phyloP scores from a whole-genome alignment of 257 asterid species.

The Euphrasia confusa region DNA sequence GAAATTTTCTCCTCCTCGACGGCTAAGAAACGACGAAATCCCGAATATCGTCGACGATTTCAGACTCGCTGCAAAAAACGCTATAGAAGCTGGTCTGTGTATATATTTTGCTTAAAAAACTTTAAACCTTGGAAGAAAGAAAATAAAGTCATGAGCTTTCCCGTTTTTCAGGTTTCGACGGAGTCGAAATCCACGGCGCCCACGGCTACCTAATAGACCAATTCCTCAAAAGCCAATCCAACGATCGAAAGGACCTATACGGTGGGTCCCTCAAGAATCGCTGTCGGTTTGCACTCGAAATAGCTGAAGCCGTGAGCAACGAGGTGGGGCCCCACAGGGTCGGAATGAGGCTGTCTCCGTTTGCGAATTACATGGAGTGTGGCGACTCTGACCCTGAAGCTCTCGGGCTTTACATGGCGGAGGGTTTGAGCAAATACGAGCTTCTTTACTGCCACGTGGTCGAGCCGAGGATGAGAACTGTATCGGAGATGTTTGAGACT shows the following conservation, averaged over 20 bases:
- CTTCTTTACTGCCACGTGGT: conserved; percentile 13
- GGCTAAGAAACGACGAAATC: not conserved
- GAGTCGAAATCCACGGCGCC: conserved; percentile 12
- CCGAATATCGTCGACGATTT: conserved; percentile 12
- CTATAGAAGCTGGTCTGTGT: conserved; percentile 4
- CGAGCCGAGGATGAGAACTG: conserved; percentile 34
- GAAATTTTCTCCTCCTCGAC: conserved; percentile 2
- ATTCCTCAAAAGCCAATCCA: conserved; percentile 2
- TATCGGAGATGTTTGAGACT: not conserved
- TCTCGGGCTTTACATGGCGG: conserved; percentile 35
- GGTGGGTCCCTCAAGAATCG: conserved; percentile 4
- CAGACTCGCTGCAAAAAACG: conserved; percentile 8
- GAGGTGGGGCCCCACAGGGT: not conserved
- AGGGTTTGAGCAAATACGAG: conserved; percentile 29
- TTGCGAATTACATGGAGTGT: not conserved
- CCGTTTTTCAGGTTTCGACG: conserved; percentile 1
- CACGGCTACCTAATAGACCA: conserved; percentile 5
- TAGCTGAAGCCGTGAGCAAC: conserved; percentile 1
- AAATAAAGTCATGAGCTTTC: not conserved
- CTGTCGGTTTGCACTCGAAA: conserved; percentile 6
- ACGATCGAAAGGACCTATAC: not conserved
- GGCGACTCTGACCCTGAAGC: conserved; percentile 11
- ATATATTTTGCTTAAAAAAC: not conserved
- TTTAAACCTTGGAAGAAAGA: too few species aligned
- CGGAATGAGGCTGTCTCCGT: conserved; percentile 5